Conservation (phyloP, 202 grass and related monocot species). For the Brachypodium distachyon region DNA sequence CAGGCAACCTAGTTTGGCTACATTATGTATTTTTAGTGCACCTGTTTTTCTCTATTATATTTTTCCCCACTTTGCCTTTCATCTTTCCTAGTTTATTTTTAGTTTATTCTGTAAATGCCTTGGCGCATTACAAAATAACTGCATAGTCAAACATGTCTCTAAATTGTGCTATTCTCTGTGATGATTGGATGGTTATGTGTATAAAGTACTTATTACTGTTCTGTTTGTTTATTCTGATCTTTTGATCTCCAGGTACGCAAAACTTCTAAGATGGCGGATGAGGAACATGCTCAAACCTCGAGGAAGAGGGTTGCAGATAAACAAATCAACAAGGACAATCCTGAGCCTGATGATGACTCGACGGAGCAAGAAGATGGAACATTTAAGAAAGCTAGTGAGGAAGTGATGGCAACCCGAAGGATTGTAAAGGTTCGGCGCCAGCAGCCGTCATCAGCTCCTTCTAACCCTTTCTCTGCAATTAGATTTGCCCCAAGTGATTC, state of each 20-base stretch:
- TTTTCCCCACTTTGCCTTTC: not conserved
- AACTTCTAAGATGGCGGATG: constrained; percentile 47
- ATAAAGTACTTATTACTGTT: not conserved
- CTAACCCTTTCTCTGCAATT: constrained; percentile 81
- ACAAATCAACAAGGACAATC: constrained; percentile 82
- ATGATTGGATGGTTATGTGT: not conserved
- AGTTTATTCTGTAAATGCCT: not conserved
- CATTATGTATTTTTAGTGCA: not conserved
- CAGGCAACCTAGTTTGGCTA: not conserved
- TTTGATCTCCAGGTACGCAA: constrained; percentile 8
- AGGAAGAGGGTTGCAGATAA: constrained; percentile 79
- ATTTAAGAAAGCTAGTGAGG: constrained; percentile 87
- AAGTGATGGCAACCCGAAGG: constrained; percentile 83
- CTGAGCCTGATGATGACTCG: constrained; percentile 65
- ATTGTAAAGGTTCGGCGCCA: constrained; percentile 75
- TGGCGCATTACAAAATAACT: not conserved
- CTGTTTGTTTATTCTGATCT: not conserved
- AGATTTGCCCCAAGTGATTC: constrained; percentile 41
- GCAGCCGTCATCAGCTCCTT: constrained; percentile 37
- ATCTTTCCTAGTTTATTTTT: not conserved
- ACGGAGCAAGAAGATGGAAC: constrained; percentile 50
- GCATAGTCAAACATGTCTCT: not conserved
- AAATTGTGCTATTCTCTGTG: not conserved
- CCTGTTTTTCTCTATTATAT: not conserved
- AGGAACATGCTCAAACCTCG: constrained; percentile 45